Percentiles rank a stretch among this genome's conserved stretches.
phyloP scores from a whole-genome alignment of 1,284 basidiomycete genomes.

The Heterobasidion parviporum region DNA sequence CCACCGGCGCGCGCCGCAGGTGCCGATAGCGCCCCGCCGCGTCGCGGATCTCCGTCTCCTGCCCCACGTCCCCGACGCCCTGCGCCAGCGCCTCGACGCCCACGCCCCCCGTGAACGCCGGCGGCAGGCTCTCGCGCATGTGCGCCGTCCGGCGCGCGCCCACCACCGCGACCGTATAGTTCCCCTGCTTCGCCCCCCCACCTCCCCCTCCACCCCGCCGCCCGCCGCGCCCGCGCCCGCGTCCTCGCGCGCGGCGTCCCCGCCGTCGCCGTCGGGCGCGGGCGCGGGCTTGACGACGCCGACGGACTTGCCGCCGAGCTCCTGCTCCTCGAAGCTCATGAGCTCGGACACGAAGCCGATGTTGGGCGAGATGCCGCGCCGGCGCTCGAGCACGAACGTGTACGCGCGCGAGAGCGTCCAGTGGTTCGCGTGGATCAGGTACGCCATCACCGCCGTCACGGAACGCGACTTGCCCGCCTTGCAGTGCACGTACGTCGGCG shows the following conservation, averaged over 20 bases:
- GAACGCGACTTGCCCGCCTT: conserved; percentile 94
- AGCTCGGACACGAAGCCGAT: conserved; percentile 97
- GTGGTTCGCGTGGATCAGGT: conserved; percentile 93
- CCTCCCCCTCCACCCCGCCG: not conserved
- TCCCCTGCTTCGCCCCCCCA: conserved; percentile 13
- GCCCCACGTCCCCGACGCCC: conserved; percentile 48
- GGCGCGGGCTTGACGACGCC: conserved; percentile 52
- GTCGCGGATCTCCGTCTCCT: conserved; percentile 83
- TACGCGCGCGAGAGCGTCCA: conserved; percentile 92
- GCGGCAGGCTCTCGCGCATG: conserved; percentile 72
- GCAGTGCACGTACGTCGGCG: conserved; percentile 93
- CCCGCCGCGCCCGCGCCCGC: conserved; percentile 10
- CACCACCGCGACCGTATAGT: conserved; percentile 33
- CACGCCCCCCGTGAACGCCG: conserved; percentile 31
- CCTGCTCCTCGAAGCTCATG: conserved; percentile 92
- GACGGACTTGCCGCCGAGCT: conserved; percentile 75
- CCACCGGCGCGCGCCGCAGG: conserved; percentile 74
- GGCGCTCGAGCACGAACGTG: conserved; percentile 81
- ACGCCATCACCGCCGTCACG: conserved; percentile 95
- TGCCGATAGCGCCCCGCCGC: conserved; percentile 77
- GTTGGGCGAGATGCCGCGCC: conserved; percentile 93
- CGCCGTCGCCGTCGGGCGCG: conserved; percentile 18
- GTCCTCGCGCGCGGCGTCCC: conserved; percentile 17
- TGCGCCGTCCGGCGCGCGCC: conserved; percentile 42
- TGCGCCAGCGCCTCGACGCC: conserved; percentile 19